A percentile compares a stretch with the other conserved stretches of the same genome.
Evolutionary conservation across 805 yeast species (phyloP).

Genomic region (Teunomyces barrocoloradensis): DNA sequence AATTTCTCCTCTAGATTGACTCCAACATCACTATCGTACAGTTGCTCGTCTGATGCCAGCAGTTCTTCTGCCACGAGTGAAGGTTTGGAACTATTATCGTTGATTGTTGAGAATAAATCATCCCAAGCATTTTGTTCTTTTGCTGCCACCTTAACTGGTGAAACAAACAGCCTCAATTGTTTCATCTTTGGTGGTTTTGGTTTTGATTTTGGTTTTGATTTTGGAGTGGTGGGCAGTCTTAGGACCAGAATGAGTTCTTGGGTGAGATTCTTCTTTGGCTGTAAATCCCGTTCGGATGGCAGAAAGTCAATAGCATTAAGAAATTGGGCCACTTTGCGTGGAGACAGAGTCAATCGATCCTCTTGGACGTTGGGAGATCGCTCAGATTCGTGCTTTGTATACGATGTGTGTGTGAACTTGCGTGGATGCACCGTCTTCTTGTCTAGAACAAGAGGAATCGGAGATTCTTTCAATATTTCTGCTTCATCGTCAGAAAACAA

Average conservation of each 20-base stretch:
- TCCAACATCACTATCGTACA: background rate
- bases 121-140: conserved; percentile 6
- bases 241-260: background rate
- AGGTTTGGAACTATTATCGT: background rate
- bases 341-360: conserved; percentile 13
- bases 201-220: background rate
- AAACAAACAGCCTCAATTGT: background rate
- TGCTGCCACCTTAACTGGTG: conserved; percentile 4
- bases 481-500: background rate
- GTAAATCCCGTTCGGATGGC: background rate
- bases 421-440: background rate
- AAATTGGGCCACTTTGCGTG: conserved; percentile 10
- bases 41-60: background rate
- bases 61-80: background rate
- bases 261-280: background rate
- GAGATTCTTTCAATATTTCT: background rate
- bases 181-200: background rate
- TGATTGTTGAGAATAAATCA: background rate
- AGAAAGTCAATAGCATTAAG: conserved; percentile 1
- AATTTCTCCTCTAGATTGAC: background rate
- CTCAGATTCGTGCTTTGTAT: background rate
- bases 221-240: conserved; percentile 1
- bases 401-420: background rate
- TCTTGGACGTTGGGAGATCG: background rate
- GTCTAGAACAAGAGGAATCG: background rate